Evolutionary conservation across 805 yeast genomes (phyloP).

Genomic region (Suhomyces pyralidae): DNA sequence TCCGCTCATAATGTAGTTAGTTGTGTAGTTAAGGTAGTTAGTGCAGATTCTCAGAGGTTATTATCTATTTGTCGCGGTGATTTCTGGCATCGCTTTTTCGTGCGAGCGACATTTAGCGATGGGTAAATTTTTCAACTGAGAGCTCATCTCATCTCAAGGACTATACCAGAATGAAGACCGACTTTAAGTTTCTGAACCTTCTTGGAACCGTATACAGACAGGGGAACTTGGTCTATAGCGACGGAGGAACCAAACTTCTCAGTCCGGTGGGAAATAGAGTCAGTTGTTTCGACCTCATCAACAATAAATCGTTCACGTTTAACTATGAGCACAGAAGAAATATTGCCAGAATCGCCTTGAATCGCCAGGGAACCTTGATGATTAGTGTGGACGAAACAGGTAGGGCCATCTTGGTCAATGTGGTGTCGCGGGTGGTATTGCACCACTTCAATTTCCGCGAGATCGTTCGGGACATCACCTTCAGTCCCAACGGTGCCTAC

Average conservation of each 20-base stretch:
- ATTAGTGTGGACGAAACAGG: conserved; percentile 89
- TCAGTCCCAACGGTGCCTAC: conserved; percentile 83
- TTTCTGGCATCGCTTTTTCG: background rate
- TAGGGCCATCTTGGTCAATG: conserved; percentile 87
- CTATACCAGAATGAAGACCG: conserved; percentile 64
- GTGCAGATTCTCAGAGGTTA: too few species aligned
- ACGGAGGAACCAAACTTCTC: conserved; percentile 78
- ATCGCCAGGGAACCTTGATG: conserved; percentile 75
- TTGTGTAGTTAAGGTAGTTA: background rate
- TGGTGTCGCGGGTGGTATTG: conserved; percentile 73
- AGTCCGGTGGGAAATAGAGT: conserved; percentile 96
- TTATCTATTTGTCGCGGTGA: background rate
- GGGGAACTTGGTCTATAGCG: conserved; percentile 84
- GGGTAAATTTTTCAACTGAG: conserved; percentile 7
- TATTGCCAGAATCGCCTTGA: conserved; percentile 74
- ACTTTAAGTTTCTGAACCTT: conserved; percentile 80
- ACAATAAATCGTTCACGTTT: conserved; percentile 84
- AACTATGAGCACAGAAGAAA: conserved; percentile 90
- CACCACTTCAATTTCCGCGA: conserved; percentile 94
- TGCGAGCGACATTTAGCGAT: background rate
- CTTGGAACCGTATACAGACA: conserved; percentile 92
- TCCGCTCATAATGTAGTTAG: conserved; percentile 21
- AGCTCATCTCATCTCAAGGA: background rate
- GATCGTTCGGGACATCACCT: conserved; percentile 66
- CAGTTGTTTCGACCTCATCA: conserved; percentile 78